A percentile compares a stretch with the other conserved stretches of the same genome.
Evolutionary conservation across 2,329 filamentous ascomycete genomes (phyloP).

Genomic region (Colletotrichum australisinense): DNA sequence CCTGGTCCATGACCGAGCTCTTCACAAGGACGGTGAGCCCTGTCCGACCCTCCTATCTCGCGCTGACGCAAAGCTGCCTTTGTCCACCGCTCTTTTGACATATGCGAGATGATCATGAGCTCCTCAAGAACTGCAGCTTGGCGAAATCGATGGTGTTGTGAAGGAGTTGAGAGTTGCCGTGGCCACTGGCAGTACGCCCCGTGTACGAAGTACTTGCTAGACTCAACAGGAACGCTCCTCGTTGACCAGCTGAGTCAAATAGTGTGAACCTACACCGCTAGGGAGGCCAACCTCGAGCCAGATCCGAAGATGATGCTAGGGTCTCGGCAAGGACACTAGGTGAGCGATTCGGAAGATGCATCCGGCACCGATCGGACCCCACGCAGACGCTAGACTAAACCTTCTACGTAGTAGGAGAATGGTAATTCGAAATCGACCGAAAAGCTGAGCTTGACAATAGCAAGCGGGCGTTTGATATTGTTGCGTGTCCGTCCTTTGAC

Average conservation of each 20-base stretch:
- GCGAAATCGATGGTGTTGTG: constrained; percentile 18
- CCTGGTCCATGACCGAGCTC: constrained; percentile 26
- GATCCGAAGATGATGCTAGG: constrained; percentile 12
- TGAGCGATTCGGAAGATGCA: constrained; percentile 26
- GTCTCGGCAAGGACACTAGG: constrained; percentile 34
- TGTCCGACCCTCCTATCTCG: constrained; percentile 15
- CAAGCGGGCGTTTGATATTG: background rate
- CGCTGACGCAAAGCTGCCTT: constrained; percentile 8
- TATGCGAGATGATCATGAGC: constrained; percentile 30
- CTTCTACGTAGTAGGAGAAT: background rate
- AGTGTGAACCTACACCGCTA: constrained; percentile 29
- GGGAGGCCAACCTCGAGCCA: constrained; percentile 27
- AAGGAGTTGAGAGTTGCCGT: background rate
- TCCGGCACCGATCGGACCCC: constrained; percentile 23
- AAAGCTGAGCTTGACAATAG: background rate
- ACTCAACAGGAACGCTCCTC: constrained; percentile 34
- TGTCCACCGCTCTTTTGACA: constrained; percentile 35
- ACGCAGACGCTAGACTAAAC: constrained; percentile 15
- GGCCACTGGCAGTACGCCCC: constrained; percentile 30
- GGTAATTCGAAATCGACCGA: background rate
- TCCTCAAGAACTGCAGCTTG: constrained; percentile 27
- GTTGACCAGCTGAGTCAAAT: constrained; percentile 28
- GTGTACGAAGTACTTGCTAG: constrained; percentile 11
- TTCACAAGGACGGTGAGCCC: constrained; percentile 28
- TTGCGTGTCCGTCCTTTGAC: background rate